A percentile compares a stretch with the other conserved stretches of the same genome.
Evolutionary conservation across 1,284 basidiomycete species (phyloP).

Genomic region (Sanghuangporus weigelae): DNA sequence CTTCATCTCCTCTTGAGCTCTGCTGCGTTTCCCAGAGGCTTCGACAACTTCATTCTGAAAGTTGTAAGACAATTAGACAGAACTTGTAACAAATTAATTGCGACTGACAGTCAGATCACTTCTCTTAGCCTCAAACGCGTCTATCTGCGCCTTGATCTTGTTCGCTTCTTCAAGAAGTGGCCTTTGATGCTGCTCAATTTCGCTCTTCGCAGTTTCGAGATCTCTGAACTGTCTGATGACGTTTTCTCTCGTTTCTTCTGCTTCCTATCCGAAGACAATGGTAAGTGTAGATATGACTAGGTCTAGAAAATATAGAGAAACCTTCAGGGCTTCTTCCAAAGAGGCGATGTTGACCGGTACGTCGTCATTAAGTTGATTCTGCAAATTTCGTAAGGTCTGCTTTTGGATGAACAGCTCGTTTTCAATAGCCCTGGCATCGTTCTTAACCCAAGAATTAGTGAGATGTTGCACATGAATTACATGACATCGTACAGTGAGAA

Average conservation of each 20-base stretch:
- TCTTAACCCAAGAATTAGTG: conserved; percentile 20
- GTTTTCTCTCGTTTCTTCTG: conserved; percentile 45
- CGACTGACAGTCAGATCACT: conserved; percentile 36
- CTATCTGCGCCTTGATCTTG: conserved; percentile 40
- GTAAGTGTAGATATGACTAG: background rate
- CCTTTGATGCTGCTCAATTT: conserved; percentile 38
- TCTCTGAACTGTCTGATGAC: conserved; percentile 47
- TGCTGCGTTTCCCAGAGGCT: conserved; percentile 40
- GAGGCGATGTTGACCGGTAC: conserved; percentile 67
- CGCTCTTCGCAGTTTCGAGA: conserved; percentile 35
- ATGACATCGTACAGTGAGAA: background rate
- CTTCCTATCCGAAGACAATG: conserved; percentile 39
- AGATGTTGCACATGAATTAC: background rate
- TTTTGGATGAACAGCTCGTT: conserved; percentile 29
- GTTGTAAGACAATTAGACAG: background rate
- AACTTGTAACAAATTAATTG: background rate
- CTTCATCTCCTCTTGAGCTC: conserved; percentile 39
- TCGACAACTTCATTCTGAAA: conserved; percentile 38
- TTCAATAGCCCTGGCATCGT: conserved; percentile 23
- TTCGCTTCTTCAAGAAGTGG: conserved; percentile 39
- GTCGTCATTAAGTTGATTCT: conserved; percentile 66
- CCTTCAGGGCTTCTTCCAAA: conserved; percentile 53
- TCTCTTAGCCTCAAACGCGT: conserved; percentile 40
- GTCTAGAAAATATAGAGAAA: conserved; percentile 21
- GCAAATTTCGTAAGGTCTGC: conserved; percentile 33